Base-by-base conservation (phyloP, 352 stramenopile genomes). In the Phytophthora citrophthora region DNA sequence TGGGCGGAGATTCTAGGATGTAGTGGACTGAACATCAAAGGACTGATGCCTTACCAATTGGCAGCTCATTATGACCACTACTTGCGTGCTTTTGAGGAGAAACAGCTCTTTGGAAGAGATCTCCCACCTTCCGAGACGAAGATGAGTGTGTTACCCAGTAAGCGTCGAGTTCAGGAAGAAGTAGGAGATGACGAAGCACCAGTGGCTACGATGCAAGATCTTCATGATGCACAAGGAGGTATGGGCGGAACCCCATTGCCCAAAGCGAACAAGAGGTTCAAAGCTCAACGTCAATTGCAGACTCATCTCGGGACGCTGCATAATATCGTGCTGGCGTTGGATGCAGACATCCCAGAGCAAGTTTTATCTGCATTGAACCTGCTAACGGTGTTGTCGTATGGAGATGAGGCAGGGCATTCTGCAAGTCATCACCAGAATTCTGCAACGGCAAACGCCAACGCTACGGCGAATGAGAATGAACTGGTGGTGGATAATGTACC, bases 31-130 rank as follows among this genome's bases (percentile, higher is more conserved):
- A 77, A 81, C 23, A 66, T 93, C 4, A 81, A 91, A 34, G 64
- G 64, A 24, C 57, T 90, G 13, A 77, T 86, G 77, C 77, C 86
- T 2, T 89, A 87, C 56, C 63, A 86, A 43, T 41, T 91, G 10
- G 83, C 83, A 12, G 72, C 76, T 0, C 68, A 83, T 67, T 94
- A 89, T 44, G 78, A 90, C 47, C 71, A 68, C 26, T 68, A 68
- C 32, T 32, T 93, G 39, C 65, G 76, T 16, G 63, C 82, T 12
- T 94, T 94, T 59, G 86, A 94, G 49, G 74, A 85, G 61, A 91
- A 93, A 55, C 83, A 94, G 68, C 68, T 94, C 20, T 90, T 89
- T 53, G 83, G 83, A 24, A 71, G 80, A 43, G 83, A 93, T 48
- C 24, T 89, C 4, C 62, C 79, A 5, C 43, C 29, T 1, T 64